phyloP scores from a whole-genome alignment of 176 grass and related monocot species.

The Pontederia crassipes region DNA sequence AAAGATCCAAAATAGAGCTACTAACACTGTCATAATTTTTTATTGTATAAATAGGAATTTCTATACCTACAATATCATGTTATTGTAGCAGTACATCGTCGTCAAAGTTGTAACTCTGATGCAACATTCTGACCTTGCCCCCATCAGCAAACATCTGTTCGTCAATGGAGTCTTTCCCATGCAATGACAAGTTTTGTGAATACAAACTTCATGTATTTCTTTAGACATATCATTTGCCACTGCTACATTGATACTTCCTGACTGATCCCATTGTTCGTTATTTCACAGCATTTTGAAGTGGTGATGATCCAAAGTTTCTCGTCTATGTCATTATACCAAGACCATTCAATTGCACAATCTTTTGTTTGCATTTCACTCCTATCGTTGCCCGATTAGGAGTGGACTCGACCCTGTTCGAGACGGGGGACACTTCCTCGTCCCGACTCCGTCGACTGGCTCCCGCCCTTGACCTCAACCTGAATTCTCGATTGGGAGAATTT shows the following conservation, averaged over 20 bases:
- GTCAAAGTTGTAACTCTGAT: constrained; percentile 33
- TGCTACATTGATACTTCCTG: constrained; percentile 9
- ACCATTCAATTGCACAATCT: constrained; percentile 49
- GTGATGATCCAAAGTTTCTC: constrained; percentile 16
- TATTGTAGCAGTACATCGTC: constrained; percentile 35
- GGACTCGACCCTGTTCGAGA: no score
- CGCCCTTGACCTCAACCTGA: no score
- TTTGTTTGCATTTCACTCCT: constrained; percentile 70
- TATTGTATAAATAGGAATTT: constrained; percentile 23
- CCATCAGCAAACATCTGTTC: constrained; percentile 32
- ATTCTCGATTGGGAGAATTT: no score
- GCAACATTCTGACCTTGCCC: constrained; percentile 40
- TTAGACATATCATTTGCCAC: constrained; percentile 1
- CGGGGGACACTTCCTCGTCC: no score
- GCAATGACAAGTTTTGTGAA: constrained; percentile 18
- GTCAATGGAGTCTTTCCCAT: constrained; percentile 28
- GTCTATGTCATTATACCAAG: constrained; percentile 35
- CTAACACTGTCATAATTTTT: no score
- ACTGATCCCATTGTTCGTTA: neutral
- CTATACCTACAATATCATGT: constrained; percentile 38
- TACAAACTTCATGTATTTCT: constrained; percentile 24
- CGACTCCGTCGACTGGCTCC: no score
- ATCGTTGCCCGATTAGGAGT: constrained; percentile 35
- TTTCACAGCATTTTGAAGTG: constrained; percentile 13
- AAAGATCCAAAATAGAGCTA: no score